Percentiles rank a stretch among this genome's conserved stretches.
phyloP scores from a whole-genome alignment of 208 protist genomes.

The Acanthamoeba royreba region DNA sequence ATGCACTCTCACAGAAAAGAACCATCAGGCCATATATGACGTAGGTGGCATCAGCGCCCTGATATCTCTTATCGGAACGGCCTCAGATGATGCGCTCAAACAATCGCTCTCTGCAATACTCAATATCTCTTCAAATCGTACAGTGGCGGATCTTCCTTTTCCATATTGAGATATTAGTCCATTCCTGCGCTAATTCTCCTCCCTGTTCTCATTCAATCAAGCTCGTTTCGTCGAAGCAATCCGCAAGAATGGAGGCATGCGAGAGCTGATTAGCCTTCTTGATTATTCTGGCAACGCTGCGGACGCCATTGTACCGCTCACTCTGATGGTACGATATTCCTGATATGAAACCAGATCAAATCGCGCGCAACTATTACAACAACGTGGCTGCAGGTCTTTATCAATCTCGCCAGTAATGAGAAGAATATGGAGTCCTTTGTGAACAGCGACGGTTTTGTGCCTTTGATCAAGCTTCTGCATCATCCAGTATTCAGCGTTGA shows the following conservation, averaged over 20 bases:
- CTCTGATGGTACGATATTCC: background rate
- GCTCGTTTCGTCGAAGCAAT: background rate
- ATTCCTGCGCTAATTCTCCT: too few relatives aligned
- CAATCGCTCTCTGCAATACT: slow-evolving; percentile 20
- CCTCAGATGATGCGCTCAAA: slow-evolving; percentile 18
- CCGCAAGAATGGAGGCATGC: slow-evolving; percentile 3
- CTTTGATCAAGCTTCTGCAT: slow-evolving; percentile 14
- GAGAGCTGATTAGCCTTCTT: slow-evolving; percentile 3
- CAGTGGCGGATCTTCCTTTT: too few relatives aligned
- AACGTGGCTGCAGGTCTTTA: background rate
- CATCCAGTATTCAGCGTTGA: slow-evolving; percentile 20
- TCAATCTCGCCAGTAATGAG: slow-evolving; percentile 27
- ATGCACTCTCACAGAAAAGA: background rate
- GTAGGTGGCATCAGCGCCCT: slow-evolving; percentile 4
- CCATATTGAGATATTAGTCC: too few relatives aligned
- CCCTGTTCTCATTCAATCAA: background rate
- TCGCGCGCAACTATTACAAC: too few relatives aligned
- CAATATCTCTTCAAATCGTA: slow-evolving; percentile 38
- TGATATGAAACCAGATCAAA: too few relatives aligned
- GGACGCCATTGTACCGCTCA: slow-evolving; percentile 26
- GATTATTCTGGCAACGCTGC: slow-evolving; percentile 3
- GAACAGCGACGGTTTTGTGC: background rate
- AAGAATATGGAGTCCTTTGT: slow-evolving; percentile 24
- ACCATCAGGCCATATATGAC: slow-evolving; percentile 12
- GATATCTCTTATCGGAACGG: background rate